Base-by-base conservation (phyloP, 2,329 filamentous ascomycete species). In the Pseudocercospora pini-densiflorae region DNA sequence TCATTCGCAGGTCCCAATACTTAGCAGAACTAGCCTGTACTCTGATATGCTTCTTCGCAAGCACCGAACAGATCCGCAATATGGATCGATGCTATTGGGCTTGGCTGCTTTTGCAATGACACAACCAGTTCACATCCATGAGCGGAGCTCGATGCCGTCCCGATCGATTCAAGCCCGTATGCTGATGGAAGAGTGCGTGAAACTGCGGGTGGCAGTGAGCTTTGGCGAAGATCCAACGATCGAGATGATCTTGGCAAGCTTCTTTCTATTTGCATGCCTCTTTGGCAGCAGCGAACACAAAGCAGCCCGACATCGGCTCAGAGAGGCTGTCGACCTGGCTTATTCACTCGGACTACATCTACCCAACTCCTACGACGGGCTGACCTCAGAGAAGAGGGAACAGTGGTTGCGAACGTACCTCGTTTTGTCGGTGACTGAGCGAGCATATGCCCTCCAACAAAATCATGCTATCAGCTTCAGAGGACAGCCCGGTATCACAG, bases 31-130 rank as follows among this genome's bases (percentile, higher is more conserved):
- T 0, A 77, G 76, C 9, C 66, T 82, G n/a, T 82, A 79, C 64
- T 79, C 75, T n/a, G 76, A 78, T 10, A 80, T 82, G 73, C 71
- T 82, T 31, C 72, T 74, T 5, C 79, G 78, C n/a, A 80, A 81
- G 53, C 80, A 82, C 67, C 79, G 80, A 40, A 77, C 73, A 45
- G 80, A 81, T 43, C 74, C 79, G 0, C 80, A 82, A 55, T 81
- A 81, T 40, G 80, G 80, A 12, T 76, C 80, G 2, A 82, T 82
- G 80, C 65, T 81, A 4, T 67, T 82, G 23, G 77, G 79, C 1
- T 62, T 82, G 19, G 81, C 80, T 59, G 80, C 80, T 10, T 82
- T 82, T 57, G 78, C 80, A 2, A 75, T 82, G 54, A 82, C 80
- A 1, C 80, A 82, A 66, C 80, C 80, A 0, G 80, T 82, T 24